These are phyloP conservation scores for Colletotrichum cuscutae DNA, from an alignment of 2,329 filamentous ascomycete genomes.

Conservation along the genomic window DNA sequence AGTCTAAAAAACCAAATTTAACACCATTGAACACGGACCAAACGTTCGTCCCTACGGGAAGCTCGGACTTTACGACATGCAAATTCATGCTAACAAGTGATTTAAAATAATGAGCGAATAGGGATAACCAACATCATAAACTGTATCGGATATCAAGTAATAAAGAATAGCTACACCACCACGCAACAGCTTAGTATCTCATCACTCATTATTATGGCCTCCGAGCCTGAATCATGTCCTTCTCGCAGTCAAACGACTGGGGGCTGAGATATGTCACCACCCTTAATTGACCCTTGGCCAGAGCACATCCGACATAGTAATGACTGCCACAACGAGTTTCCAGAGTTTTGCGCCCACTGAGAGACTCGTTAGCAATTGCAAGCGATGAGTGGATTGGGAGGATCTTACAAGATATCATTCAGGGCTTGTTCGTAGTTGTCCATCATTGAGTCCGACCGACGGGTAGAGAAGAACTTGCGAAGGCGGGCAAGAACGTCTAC, in stretches of 20 bases:
- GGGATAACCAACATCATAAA: neutral
- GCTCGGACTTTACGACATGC: neutral
- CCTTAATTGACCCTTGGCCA: conserved; percentile 28
- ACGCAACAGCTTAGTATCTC: too few relatives aligned
- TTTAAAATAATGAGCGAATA: neutral
- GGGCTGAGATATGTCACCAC: conserved; percentile 32
- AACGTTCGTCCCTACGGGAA: neutral
- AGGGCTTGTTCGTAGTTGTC: conserved; percentile 30
- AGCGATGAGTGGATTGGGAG: neutral
- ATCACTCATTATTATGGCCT: neutral
- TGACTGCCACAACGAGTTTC: conserved; percentile 29
- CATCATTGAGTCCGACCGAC: conserved; percentile 30
- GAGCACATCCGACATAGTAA: conserved; percentile 28
- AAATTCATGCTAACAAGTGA: neutral
- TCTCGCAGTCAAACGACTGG: conserved; percentile 30
- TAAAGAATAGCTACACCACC: too few relatives aligned
- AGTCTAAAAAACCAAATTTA: neutral
- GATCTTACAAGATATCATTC: conserved; percentile 27
- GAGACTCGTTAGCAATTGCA: neutral
- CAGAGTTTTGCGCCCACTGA: conserved; percentile 25
- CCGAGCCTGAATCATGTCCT: conserved; percentile 6
- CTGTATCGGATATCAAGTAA: neutral
- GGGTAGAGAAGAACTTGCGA: conserved; percentile 28
- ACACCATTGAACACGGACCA: neutral
- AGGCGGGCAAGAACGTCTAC: conserved; percentile 23